phyloP scores from a whole-genome alignment of 116 monocot genomes.

The Trichopus zeylanicus region DNA sequence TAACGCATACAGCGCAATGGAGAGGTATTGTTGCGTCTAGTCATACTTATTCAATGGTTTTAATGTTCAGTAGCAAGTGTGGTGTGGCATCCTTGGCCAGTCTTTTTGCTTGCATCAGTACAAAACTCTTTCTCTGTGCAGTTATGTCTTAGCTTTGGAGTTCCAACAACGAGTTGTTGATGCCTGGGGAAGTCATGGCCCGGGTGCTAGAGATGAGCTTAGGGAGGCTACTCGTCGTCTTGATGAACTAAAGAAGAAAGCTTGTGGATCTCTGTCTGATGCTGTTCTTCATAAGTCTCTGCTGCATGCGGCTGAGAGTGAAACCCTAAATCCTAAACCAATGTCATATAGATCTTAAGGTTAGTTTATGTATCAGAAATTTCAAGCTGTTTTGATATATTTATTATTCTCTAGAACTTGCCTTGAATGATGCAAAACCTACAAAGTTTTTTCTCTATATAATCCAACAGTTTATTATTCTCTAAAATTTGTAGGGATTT shows the following conservation, averaged over 20 bases:
- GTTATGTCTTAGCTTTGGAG: slow-evolving; percentile 52
- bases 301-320: slow-evolving; percentile 6
- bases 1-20: slow-evolving; percentile 80
- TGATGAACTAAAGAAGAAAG: slow-evolving; percentile 46
- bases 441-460: too few species aligned
- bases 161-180: slow-evolving; percentile 54
- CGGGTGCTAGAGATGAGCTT: slow-evolving; percentile 43
- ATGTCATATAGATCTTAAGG: slow-evolving; percentile 13
- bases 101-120: not conserved
- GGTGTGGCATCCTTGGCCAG: not conserved
- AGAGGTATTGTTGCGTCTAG: slow-evolving; percentile 36
- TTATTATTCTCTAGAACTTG: not conserved
- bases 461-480: too few species aligned
- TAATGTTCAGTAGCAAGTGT: not conserved
- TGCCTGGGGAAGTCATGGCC: slow-evolving; percentile 60
- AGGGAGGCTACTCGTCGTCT: slow-evolving; percentile 38
- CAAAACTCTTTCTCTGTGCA: slow-evolving; percentile 18
- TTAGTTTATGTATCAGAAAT: slow-evolving; percentile 2
- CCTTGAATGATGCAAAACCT: too few species aligned
- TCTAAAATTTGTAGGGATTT: too few species aligned
- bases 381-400: not conserved
- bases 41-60: not conserved
- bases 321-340: slow-evolving; percentile 10
- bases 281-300: slow-evolving; percentile 17
- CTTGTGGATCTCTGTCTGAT: slow-evolving; percentile 26